Evolutionary conservation across 2,329 filamentous ascomycete species (phyloP), one percentile per base, ranked within the genome.

Genomic region (Alternaria gansuensis): DNA sequence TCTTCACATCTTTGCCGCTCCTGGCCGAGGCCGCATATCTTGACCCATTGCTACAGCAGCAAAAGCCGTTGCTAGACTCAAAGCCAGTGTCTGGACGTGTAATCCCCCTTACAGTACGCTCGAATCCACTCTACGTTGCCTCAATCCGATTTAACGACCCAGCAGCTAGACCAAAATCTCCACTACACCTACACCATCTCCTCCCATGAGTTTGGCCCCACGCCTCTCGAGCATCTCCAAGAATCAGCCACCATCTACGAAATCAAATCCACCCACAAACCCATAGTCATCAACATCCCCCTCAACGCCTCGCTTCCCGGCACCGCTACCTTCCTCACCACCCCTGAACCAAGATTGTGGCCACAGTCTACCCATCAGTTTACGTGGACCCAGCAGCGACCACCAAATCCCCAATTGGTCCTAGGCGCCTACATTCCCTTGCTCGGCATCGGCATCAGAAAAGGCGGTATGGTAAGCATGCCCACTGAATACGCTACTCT

Each of bases 401-500:
- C 34, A 31, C 29, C 48, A 37, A 26, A 43, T 23, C 13, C 17
- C 6, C 29, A n/a, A 3, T n/a, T 2, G n/a, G 34, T 13, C 24
- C 33, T 31, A 8, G 54, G 29, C 41, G 39, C 13, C 2, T 28
- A 57, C 9, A 53, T 70, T 11, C 51, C 57, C 2, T 41, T 66
- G 3, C 46, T 50, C 5, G 41, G 61, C 26, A n/a, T 66, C 5
- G 62, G 63, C 7, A 39, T 69, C 3, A 63, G 67, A 7, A 67
- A 60, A 40, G 66, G 65, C 28, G 65, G 57, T 4, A 65, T 62
- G 54, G n/a, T 69, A 1, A 53, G 41, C 11, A 65, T 59, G 39
- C 43, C 57, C 5, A 49, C 52, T 7, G 34, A 54, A 14, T 14
- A 29, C 8, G 60, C 63, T 2, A 43, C 41, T 9, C 44, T 70